A percentile compares a stretch with the other conserved stretches of the same genome.
phyloP scores from a whole-genome alignment of 2,329 filamentous ascomycete genomes.

The Microdochium trichocladiopsis region DNA sequence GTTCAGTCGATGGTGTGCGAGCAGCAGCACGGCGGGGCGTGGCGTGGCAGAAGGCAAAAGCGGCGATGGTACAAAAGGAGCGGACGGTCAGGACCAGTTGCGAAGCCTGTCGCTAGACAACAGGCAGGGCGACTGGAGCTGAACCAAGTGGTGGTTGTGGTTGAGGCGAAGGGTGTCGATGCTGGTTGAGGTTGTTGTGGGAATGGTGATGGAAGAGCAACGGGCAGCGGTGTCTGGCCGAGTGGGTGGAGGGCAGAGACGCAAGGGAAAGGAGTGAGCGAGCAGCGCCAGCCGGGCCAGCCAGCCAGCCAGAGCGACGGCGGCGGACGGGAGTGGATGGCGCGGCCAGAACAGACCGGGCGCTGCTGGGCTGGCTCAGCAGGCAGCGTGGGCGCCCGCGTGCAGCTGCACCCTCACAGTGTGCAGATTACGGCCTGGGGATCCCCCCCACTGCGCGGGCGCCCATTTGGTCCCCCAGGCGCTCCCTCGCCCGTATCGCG shows the following conservation, averaged over 20 bases:
- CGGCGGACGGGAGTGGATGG: no score
- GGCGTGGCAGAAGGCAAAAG: conserved; percentile 13
- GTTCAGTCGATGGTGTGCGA: neutral
- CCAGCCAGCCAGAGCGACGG: neutral
- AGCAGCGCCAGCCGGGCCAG: neutral
- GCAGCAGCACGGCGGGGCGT: neutral
- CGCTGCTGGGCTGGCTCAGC: no score
- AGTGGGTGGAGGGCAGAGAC: conserved; percentile 4
- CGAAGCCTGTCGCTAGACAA: conserved; percentile 29
- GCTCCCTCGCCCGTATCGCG: neutral
- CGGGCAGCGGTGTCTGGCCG: conserved; percentile 3
- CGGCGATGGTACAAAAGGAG: conserved; percentile 35
- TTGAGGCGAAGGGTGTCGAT: conserved; percentile 16
- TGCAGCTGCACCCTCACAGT: neutral
- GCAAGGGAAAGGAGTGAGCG: conserved; percentile 4
- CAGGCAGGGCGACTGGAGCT: conserved; percentile 47
- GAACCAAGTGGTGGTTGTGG: conserved; percentile 33
- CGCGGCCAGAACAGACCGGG: no score
- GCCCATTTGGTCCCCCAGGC: neutral
- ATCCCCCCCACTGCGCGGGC: neutral
- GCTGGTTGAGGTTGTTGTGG: conserved; percentile 21
- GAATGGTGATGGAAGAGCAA: conserved; percentile 16
- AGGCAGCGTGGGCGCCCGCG: no score
- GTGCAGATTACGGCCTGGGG: neutral
- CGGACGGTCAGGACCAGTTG: conserved; percentile 53